Base-by-base conservation (phyloP, 345 rosid species). In the Mangifera indica region DNA sequence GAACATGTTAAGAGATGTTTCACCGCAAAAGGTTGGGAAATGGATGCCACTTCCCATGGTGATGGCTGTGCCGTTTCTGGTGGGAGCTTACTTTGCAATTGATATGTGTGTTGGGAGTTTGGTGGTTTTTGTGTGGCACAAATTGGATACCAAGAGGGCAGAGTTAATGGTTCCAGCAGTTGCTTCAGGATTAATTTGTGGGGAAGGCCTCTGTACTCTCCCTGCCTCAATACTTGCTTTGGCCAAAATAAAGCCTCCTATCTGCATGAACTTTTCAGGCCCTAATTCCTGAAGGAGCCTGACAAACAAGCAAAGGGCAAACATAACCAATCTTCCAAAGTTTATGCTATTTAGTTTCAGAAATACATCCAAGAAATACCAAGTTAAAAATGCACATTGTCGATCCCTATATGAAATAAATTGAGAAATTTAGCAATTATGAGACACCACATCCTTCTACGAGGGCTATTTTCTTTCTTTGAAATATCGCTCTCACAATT, bases 21-120 rank as follows among this genome's bases (percentile, higher is more conserved):
- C 83, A 0, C 98, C 96, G 1, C 49, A 6, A 3, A 89, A 83
- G 81, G 15, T 90, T 2, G 97, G 96, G 68, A 84, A 79, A 64
- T 88, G 89, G 88, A 80, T 91, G 91, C 98, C 98, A 0, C 88
- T 93, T 55, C 98, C 98, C 0, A 91, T 91, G 80, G 98, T 88
- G 0, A 91, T 90, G 96, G 98, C 93, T 0, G 71, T 88, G 54
- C 98, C 97, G 2, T 90, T 93, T 70, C 82, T 93, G 0, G 89
- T 93, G 5, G 98, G 97, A 62, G 98, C 96, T 26, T 93, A 88
- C 83, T 91, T 91, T n/a, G 87, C 98, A 0, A 80, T 94, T 9
- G 97, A 94, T 59, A 91, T 94, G 98, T 83, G 93, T 55, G 45
- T 87, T 14, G 97, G 98, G 77, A 91, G 89, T 74, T 75, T 87